Base-by-base conservation (phyloP, 1,139 yeast genomes). In the Suhomyces guaymorum region DNA sequence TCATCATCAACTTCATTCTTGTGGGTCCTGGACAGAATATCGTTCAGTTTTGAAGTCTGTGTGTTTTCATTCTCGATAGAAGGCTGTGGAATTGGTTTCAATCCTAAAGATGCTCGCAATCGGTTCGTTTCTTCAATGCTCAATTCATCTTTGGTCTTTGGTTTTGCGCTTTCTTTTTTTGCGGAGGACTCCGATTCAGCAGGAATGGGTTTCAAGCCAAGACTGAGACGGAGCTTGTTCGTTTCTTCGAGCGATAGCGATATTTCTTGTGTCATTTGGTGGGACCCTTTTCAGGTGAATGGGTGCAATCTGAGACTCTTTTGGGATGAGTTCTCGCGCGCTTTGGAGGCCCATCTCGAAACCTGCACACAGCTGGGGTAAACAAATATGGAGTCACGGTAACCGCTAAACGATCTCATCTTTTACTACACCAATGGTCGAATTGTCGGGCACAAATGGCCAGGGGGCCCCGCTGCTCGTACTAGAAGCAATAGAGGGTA, bases 131-230 rank as follows among this genome's bases (percentile, higher is more conserved):
- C 73, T 25, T 54, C 65, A 1, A 67, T 33, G 1, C 67, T 57
- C 17, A 66, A 50, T 14, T 43, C 38, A 9, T 28, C 16, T n/a
- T 28, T 18, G 8, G 26, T n/a, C n/a, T 23, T 13, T 12, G 15
- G 14, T 10, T 10, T 4, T 8, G 11, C 17, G 26, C 8, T 7
- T 10, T 13, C 10, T 12, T 6, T n/a, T 9, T 18, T 8, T 7
- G 21, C 15, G 12, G 24, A 12, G 12, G n/a, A 11, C 21, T 6
- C 31, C 5, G 17, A 15, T 21, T 15, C 18, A 13, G 23, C 17
- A 21, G 64, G 64, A 9, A 76, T 71, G 3, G 73, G 75, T 25
- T 65, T 64, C 20, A 78, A 55, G 0, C 83, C 83, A 13, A 77
- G 42, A 21, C 74, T 63, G 5, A 55, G 40, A 28, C 85, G 59